Percentiles rank a stretch among this genome's conserved stretches.
These are phyloP conservation scores for Hypomyces rosellus DNA, from an alignment of 2,329 filamentous ascomycete species.

Conservation along the genomic window DNA sequence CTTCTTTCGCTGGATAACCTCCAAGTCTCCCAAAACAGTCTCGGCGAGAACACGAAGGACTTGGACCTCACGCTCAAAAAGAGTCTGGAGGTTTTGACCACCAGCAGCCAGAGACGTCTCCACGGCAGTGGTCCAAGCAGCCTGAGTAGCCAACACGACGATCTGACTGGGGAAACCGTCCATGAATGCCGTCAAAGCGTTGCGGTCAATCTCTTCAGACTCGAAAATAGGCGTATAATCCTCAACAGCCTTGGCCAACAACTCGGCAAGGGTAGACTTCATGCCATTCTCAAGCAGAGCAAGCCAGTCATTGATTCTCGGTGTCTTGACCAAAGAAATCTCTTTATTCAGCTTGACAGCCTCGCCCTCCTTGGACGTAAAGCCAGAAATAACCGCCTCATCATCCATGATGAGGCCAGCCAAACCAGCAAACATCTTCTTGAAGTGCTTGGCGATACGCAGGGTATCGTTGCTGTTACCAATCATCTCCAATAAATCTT, in stretches of 20 bases:
- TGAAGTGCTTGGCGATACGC: slow-evolving; percentile 96
- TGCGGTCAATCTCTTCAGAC: slow-evolving; percentile 61
- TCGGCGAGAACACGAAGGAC: slow-evolving; percentile 80
- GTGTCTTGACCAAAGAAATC: slow-evolving; percentile 87
- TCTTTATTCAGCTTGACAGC: slow-evolving; percentile 80
- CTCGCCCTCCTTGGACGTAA: slow-evolving; percentile 94
- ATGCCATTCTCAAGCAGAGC: slow-evolving; percentile 85
- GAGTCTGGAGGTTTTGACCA: slow-evolving; percentile 58
- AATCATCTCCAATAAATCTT: slow-evolving; percentile 97
- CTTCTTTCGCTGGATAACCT: slow-evolving; percentile 83
- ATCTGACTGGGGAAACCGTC: slow-evolving; percentile 84
- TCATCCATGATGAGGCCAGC: slow-evolving; percentile 88
- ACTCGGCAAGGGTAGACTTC: slow-evolving; percentile 87
- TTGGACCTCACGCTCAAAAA: slow-evolving; percentile 78
- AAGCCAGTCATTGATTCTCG: slow-evolving; percentile 99
- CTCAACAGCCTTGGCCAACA: slow-evolving; percentile 78
- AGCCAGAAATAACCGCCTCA: slow-evolving; percentile 80
- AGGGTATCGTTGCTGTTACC: slow-evolving; percentile 97
- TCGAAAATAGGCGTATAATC: slow-evolving; percentile 75
- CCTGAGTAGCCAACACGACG: slow-evolving; percentile 89
- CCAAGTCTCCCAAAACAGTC: slow-evolving; percentile 84
- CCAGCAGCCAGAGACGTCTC: slow-evolving; percentile 68
- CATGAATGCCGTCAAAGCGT: slow-evolving; percentile 73
- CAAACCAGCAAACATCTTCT: slow-evolving; percentile 99
- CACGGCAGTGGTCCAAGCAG: slow-evolving; percentile 85